Conservation (phyloP, 2,329 filamentous ascomycete genomes). For the Didymosphaeria variabile region DNA sequence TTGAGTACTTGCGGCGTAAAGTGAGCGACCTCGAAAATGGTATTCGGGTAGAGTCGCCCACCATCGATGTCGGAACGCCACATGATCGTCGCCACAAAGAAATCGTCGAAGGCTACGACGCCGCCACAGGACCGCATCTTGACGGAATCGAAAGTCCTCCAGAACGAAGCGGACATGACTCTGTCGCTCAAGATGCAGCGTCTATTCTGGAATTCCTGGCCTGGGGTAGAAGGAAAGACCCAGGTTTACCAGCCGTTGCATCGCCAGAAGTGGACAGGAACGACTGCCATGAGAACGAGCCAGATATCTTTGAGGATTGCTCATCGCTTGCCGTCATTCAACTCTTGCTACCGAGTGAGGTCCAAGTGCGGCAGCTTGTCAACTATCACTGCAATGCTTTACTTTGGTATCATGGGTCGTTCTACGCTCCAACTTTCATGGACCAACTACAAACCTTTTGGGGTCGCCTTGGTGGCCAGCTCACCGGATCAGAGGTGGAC, state of each 20-base stretch:
- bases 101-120: slow-evolving; percentile 8
- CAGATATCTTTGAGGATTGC: neutral
- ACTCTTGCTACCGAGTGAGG: slow-evolving; percentile 35
- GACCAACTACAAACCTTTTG: too few relatives aligned
- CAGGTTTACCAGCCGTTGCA: slow-evolving; percentile 21
- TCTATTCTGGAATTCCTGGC: slow-evolving; percentile 59
- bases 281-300: slow-evolving; percentile 16
- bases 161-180: slow-evolving; percentile 24
- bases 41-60: too few relatives aligned
- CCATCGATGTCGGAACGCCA: too few relatives aligned
- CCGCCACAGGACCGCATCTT: neutral
- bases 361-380: slow-evolving; percentile 32
- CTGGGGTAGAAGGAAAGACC: slow-evolving; percentile 58
- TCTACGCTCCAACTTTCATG: too few relatives aligned
- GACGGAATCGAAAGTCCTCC: neutral
- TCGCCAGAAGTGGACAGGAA: slow-evolving; percentile 21
- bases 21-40: slow-evolving; percentile 35
- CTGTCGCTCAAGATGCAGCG: slow-evolving; percentile 52
- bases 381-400: slow-evolving; percentile 46
- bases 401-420: slow-evolving; percentile 47
- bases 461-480: too few relatives aligned
- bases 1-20: slow-evolving; percentile 31
- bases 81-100: too few relatives aligned
- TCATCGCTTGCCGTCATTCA: slow-evolving; percentile 36
- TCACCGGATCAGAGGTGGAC: slow-evolving; percentile 21